Base-by-base conservation (phyloP, 306 rosid genomes). In the Begonia peltatifolia region DNA sequence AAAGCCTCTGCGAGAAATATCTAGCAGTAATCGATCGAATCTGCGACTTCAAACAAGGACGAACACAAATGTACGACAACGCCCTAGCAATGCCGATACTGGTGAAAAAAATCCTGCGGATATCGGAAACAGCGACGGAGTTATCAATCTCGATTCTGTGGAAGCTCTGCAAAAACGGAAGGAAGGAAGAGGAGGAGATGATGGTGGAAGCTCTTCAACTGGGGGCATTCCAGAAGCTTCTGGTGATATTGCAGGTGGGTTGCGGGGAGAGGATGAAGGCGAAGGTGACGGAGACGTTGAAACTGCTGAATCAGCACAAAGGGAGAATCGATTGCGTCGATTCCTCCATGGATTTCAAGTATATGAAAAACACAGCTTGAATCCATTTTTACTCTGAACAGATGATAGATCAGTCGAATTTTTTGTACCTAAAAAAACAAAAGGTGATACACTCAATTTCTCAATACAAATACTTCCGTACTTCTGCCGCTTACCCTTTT, bases 171-270 rank as follows among this genome's bases (percentile, higher is more conserved):
- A 75, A 57, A 54, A 57, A 56, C 12, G 65, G 36, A 10, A 14
- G 6, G 0, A 51, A 63, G 4, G 76, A 47, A 0, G 69, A 42
- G 12, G 60, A 48, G 0, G 65, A 55, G 4, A 55, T 50, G 9
- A 59, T 53, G 14, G 36, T 75, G 2, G 77, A 75, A 64, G 74
- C 68, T 2, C 74, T 75, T 42, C 69, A 60, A 67, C 68, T 67
- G 35, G 81, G 81, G 2, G 77, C 69, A 10, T 75, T 75, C 58
- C 81, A 75, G 59, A 75, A 75, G 71, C 71, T 75, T 2, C 53
- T 75, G 74, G 6, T 75, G 60, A 18, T 75, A 11, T 64, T 75
- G 59, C 81, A 75, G 53, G 71, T 75, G 38, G 77, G 77, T 2
- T 75, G 81, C 47, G 58, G 56, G 30, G 77, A 75, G 61, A 60